Conservation (phyloP, 345 rosid species). For the Triadica sebifera region DNA sequence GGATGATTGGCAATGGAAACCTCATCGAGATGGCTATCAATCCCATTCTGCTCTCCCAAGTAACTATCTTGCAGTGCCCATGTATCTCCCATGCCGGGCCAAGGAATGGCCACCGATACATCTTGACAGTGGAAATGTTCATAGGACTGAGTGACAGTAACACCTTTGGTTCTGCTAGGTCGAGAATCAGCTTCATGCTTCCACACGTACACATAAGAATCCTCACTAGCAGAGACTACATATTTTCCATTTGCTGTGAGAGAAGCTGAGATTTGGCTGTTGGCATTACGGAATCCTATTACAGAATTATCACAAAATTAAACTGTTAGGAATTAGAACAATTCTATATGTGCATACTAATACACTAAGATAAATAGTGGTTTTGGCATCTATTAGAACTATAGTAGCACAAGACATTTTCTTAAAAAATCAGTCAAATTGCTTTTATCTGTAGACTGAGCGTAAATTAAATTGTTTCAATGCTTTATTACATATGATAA, state of each 20-base stretch:
- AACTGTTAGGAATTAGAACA: constrained; percentile 1
- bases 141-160: constrained; percentile 58
- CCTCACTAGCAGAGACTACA: constrained; percentile 90
- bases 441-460: not conserved
- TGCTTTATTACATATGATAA: no score
- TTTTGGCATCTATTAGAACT: no score
- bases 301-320: constrained; percentile 21
- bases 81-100: constrained; percentile 72
- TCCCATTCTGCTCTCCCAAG: constrained; percentile 43
- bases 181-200: constrained; percentile 80
- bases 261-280: constrained; percentile 85
- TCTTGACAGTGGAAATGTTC: constrained; percentile 93
- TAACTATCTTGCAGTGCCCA: constrained; percentile 45
- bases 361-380: not conserved
- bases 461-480: no score
- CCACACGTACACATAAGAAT: constrained; percentile 92
- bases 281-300: constrained; percentile 86
- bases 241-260: constrained; percentile 78
- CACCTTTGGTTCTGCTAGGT: constrained; percentile 66
- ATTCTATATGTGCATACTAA: constrained; percentile 8
- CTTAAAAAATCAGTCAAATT: not conserved
- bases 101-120: constrained; percentile 78
- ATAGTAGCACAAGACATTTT: no score
- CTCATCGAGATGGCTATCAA: constrained; percentile 47
- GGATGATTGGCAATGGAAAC: constrained; percentile 71